Evolutionary conservation across 2,329 filamentous ascomycete genomes (phyloP), one percentile per base, ranked within the genome.

Genomic region (Fusarium papillatum): DNA sequence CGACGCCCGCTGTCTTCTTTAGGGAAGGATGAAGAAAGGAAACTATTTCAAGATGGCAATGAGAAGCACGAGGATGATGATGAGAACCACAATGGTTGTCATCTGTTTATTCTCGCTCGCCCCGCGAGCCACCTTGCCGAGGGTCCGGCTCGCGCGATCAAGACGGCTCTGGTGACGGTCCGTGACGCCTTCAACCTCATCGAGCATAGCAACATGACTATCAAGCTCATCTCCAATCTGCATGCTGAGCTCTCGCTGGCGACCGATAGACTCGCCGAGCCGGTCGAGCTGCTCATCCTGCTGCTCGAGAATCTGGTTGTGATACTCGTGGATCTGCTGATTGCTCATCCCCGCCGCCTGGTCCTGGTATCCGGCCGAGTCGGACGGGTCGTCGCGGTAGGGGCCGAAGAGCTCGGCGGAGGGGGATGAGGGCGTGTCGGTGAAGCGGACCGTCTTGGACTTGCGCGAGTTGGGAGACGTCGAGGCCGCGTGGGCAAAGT

Each of bases 161-260:
- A 99, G 87, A 62, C 94, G 92, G 31, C 87, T 88, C 82, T 93
- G 90, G 85, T 98, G 96, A 69, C 96, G 88, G 82, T 98, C 95
- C 10, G 96, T 94, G 24, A 93, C 90, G 55, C 90, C 90, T 81
- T 98, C 97, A 55, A 97, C 92, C 80, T 98, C 96, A 82, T 98
- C 96, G 36, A 99, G 88, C 88, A 99, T 88, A 78, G 93, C 89
- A 43, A 97, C 94, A 80, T 99, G 97, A 78, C 92, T 93, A 79
- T 98, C 97, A 41, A 99, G 89, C 88, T 99, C 97, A 83, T 98
- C 95, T 36, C 97, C 96, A 80, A 99, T 98, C 86, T 97, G 95
- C 87, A 98, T 97, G 82, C 94, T 96, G 73, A 99, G 88, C 86
- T 98, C 95, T 62, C 97, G 90, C 87, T 98, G 97, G 46, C 97